Base-by-base conservation (phyloP, 768 basidiomycete genomes). In the Leccinum ochraceum region DNA sequence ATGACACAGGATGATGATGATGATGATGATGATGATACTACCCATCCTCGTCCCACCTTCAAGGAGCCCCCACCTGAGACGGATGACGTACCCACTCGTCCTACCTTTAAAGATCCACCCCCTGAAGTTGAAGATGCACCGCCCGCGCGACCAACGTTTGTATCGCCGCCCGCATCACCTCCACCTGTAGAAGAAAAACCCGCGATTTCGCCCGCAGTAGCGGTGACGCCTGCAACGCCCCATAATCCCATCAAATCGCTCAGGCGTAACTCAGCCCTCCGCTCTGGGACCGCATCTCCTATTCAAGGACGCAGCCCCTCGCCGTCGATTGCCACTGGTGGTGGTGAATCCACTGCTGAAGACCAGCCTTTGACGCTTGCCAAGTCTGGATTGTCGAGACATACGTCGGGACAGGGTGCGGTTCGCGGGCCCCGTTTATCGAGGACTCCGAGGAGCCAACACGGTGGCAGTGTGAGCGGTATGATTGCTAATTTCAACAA, bases 31-130 rank as follows among this genome's bases (percentile, higher is more conserved):
- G 5, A 24, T 24, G 60, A 63, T 6, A 50, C 30, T 49, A 32
- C 16, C 22, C 71, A 73, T 34, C 67, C 67, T 13, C 77, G 77
- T 22, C 87, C 86, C 0, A 56, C 68, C 1, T 90, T 88, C 74
- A 88, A 81, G 67, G 85, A 86, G 60, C 87, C 87, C 11, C 83
- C 83, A 34, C 83, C 84, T 6, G 75, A 74, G 55, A 58, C 48
- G 7, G 74, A 75, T 14, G 70, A 69, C 54, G 26, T 58, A 11
- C 71, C 75, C 17, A 63, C 72, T 4, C 76, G 77, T 36, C 87
- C 86, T 6, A 59, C 71, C 0, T 90, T 88, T 73, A 88, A 79
- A 67, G 86, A 86, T 57, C 88, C 87, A 8, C 83, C 84, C 26
- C 84, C 84, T 4, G 88, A 88, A 73, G 63, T 73, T 26, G 83